Evolutionary conservation across 2,329 filamentous ascomycete species (phyloP), one percentile per base, ranked within the genome.

Genomic region (Graphilbum sp.): DNA sequence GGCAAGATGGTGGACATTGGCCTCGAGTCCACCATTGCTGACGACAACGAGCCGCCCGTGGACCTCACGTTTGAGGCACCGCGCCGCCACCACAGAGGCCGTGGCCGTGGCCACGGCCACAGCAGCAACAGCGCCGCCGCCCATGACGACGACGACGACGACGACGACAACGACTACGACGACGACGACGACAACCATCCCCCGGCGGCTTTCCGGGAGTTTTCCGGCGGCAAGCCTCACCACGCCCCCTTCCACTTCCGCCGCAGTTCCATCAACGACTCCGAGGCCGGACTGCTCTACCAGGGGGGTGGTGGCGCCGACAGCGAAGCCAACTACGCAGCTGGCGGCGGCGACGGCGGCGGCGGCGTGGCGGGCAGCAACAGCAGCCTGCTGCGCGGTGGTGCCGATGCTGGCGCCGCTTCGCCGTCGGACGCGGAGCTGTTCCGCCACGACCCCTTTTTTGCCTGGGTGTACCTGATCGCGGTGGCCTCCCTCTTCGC

Each of bases 391-490:
- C 38, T 36, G n/a, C 21, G 15, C 7, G 4, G 6, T 4, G 21
- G 31, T 7, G 24, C 38, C 43, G 44, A 52, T 11, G 53, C 60
- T n/a, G 51, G 56, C 2, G 55, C 70, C 0, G 63, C 75, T 23
- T 64, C 72, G 19, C 61, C 69, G 11, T 62, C 72, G 5, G 68
- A 76, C 31, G 67, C 69, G 36, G 79, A 87, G 50, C 69, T 81
- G 18, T 85, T 85, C 42, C 69, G 72, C 36, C 85, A 96, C 54
- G 90, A 98, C 56, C 67, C 78, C 5, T 93, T 96, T 59, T 98
- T 90, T 67, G 84, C 82, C 4, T 87, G 84, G 59, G 67, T 95
- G 32, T 98, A 87, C 54, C 61, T 93, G 35, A 90, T 96, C 49
- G 76, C 76, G 25, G 62, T 93, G 38, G 86, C 83, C 34, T 80